Conservation (phyloP, 2,329 filamentous ascomycete species). For the Ceratocystis diversiconidia region DNA sequence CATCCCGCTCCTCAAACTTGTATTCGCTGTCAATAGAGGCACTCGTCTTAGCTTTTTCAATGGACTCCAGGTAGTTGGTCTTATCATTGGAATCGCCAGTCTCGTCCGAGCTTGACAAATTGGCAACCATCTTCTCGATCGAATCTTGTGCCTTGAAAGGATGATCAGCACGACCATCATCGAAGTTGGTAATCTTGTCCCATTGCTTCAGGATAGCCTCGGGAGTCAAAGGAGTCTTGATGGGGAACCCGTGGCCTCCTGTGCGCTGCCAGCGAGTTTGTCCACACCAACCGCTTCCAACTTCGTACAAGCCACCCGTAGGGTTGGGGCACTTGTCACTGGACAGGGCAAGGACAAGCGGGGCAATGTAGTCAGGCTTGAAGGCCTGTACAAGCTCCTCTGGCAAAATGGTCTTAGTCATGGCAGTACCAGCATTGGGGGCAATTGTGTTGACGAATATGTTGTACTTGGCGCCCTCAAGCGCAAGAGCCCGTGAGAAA, state of each 20-base stretch:
- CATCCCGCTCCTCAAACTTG: conserved; percentile 71
- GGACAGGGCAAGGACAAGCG: conserved; percentile 69
- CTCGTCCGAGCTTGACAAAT: conserved; percentile 64
- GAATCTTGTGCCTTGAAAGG: conserved; percentile 66
- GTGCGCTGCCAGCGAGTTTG: conserved; percentile 89
- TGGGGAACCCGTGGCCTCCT: conserved; percentile 79
- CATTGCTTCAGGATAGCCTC: conserved; percentile 68
- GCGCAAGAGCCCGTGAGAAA: conserved; percentile 80
- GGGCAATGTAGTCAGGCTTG: conserved; percentile 97
- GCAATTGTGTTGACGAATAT: conserved; percentile 97
- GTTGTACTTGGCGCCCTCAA: conserved; percentile 93
- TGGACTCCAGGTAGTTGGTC: conserved; percentile 53
- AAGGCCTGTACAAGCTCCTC: conserved; percentile 97
- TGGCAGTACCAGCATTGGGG: conserved; percentile 87
- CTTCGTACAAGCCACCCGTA: conserved; percentile 84
- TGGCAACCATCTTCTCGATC: conserved; percentile 61
- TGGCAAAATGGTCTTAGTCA: conserved; percentile 88
- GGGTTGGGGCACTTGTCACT: conserved; percentile 76
- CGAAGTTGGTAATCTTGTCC: conserved; percentile 71
- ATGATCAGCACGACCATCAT: conserved; percentile 75
- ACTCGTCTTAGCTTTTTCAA: conserved; percentile 59
- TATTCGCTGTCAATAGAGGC: conserved; percentile 61
- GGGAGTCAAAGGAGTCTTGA: conserved; percentile 68
- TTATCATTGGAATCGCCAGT: conserved; percentile 40
- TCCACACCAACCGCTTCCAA: conserved; percentile 85